Evolutionary conservation across 768 basidiomycete genomes (phyloP).

Genomic region (Leccinum subgranulosum): DNA sequence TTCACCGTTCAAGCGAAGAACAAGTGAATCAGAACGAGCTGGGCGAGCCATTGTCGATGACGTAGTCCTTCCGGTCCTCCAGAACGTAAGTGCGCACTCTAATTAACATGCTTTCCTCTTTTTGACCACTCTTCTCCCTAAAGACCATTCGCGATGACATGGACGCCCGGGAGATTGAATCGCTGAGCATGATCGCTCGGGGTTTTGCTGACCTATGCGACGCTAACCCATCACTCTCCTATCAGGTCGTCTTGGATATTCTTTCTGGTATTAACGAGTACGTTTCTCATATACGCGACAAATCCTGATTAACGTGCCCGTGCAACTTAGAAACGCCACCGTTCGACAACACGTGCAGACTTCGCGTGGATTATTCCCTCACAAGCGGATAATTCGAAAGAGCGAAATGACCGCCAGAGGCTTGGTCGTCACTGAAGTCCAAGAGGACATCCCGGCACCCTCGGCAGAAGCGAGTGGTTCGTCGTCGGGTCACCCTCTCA

Average conservation of each 20-base stretch:
- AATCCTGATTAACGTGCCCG: slow-evolving; percentile 4
- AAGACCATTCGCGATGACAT: slow-evolving; percentile 79
- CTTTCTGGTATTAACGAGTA: slow-evolving; percentile 90
- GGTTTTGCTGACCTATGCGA: slow-evolving; percentile 87
- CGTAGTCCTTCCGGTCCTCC: slow-evolving; percentile 76
- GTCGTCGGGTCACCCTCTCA: slow-evolving; percentile 27
- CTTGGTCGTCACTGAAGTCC: slow-evolving; percentile 77
- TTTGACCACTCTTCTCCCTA: slow-evolving; percentile 7
- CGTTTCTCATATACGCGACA: slow-evolving; percentile 29
- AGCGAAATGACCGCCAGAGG: slow-evolving; percentile 86
- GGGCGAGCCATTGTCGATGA: slow-evolving; percentile 75
- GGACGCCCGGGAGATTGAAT: slow-evolving; percentile 85
- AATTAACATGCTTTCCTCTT: background rate
- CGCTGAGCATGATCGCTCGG: slow-evolving; percentile 82
- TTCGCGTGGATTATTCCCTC: slow-evolving; percentile 75
- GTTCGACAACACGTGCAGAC: slow-evolving; percentile 83
- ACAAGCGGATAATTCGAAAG: slow-evolving; percentile 72
- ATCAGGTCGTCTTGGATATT: slow-evolving; percentile 85
- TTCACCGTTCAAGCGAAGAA: slow-evolving; percentile 43
- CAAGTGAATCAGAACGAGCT: slow-evolving; percentile 60
- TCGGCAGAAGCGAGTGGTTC: slow-evolving; percentile 36
- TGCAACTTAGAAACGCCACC: slow-evolving; percentile 58
- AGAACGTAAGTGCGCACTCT: slow-evolving; percentile 50
- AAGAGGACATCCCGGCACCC: slow-evolving; percentile 62
- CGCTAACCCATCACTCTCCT: slow-evolving; percentile 80